Base-by-base conservation (phyloP, 176 grass and related monocot species). In the Cymbopogon citratus region DNA sequence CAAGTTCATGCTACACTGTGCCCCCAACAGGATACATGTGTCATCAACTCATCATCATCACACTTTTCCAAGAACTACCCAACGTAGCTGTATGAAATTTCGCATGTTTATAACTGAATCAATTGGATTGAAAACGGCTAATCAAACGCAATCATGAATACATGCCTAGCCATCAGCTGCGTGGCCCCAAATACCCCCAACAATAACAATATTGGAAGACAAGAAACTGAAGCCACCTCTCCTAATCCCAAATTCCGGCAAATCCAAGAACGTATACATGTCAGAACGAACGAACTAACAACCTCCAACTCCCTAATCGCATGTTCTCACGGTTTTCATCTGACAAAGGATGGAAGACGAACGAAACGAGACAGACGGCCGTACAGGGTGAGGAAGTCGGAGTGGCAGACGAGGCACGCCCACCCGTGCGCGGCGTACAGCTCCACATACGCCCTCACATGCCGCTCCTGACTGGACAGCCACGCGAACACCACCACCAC, bases 401-500 rank as follows among this genome's bases (percentile, higher is more conserved):
- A 87, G 88, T 98, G 95, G 90, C 95, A 94, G 70, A 94, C 82
- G 76, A 98, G 92, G 72, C 92, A 91, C 60, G 88, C 80, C 92
- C 95, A 94, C 38, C 87, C 90, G 5, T 86, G 81, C 74, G 90
- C 88, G 33, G 86, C 91, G 81, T 94, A 98, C 24, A 98, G 88
- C 48, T 89, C 74, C 36, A 93, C 77, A 80, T 93, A 86, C 57
- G 95, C 81, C 61, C 82, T 86, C 71, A 93, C 80, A 24, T 94
- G 84, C 84, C 79, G 86, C 90, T 98, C 95, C 84, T 93, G 81
- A 87, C 92, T 98, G 31, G 92, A 94, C 3, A 94, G 79, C 95
- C 95, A 98, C 65, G 95, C 90, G 92, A 94, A 94, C 86, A 98
- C 78, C 77, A 98, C 95, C 64, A 98, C 92, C 70, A 94, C 93